A percentile compares a stretch with the other conserved stretches of the same genome.
Conservation (phyloP, 1,284 basidiomycete genomes). For the Stereum hirsutum region DNA sequence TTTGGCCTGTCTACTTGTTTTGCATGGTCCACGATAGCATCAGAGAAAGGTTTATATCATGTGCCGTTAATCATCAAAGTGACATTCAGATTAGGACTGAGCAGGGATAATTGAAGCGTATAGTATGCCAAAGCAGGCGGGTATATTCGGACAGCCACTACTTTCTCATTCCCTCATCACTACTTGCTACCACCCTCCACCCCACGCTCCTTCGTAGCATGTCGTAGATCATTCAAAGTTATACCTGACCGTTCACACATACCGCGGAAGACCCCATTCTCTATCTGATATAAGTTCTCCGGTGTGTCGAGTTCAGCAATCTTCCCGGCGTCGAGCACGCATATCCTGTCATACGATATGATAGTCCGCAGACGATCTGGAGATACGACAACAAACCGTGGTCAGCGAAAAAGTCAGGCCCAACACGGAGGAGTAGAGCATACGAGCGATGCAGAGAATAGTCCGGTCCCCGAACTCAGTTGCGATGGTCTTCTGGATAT, state of each 20-base stretch:
- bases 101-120: too few relatives aligned
- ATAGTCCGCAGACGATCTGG: constrained; percentile 71
- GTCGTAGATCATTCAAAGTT: constrained; percentile 37
- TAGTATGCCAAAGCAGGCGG: too few relatives aligned
- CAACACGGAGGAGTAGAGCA: constrained; percentile 15
- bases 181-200: constrained; percentile 4
- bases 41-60: too few relatives aligned
- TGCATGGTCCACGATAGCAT: too few relatives aligned
- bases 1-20: too few relatives aligned
- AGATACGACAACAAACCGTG: background rate
- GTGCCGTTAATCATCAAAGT: too few relatives aligned
- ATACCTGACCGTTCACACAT: constrained; percentile 62
- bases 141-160: too few relatives aligned
- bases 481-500: constrained; percentile 80
- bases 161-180: too few relatives aligned
- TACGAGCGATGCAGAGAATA: constrained; percentile 72
- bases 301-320: constrained; percentile 74
- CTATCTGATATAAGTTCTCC: constrained; percentile 39
- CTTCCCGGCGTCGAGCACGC: constrained; percentile 61
- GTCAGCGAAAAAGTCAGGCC: too few relatives aligned
- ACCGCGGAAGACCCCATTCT: constrained; percentile 51
- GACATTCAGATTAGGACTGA: too few relatives aligned
- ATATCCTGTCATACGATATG: constrained; percentile 70
- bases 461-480: constrained; percentile 76
- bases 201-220: constrained; percentile 9